phyloP scores from a whole-genome alignment of 352 stramenopile species.

The Phytophthora brassicae region DNA sequence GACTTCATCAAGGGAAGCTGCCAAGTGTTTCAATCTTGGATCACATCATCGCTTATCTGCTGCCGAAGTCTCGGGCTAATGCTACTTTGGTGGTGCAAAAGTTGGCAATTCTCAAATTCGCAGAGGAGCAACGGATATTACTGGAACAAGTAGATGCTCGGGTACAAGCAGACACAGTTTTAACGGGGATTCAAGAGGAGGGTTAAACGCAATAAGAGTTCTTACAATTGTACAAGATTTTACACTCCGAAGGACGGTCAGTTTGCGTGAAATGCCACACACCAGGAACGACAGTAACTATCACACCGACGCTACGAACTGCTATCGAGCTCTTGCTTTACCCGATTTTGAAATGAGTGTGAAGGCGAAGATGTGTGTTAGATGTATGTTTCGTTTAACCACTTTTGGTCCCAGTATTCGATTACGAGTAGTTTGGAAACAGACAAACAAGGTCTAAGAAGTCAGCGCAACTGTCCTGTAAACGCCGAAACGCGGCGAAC shows the following conservation, averaged over 20 bases:
- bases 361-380: no score
- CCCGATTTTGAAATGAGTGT: no score
- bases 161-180: conserved; percentile 13
- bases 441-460: no score
- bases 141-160: conserved; percentile 25
- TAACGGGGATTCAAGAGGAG: conserved; percentile 17
- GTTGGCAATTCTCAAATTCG: conserved; percentile 26
- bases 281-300: no score
- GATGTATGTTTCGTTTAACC: no score
- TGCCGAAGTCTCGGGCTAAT: conserved; percentile 40
- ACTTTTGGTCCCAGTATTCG: no score
- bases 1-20: conserved; percentile 52
- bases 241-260: no score
- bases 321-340: no score
- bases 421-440: no score
- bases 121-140: conserved; percentile 36
- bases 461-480: no score
- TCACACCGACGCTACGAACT: conserved; percentile 22
- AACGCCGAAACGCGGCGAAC: no score
- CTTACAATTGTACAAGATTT: not conserved
- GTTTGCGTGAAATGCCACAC: no score
- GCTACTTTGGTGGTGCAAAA: conserved; percentile 20
- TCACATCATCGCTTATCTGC: conserved; percentile 35
- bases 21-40: conserved; percentile 40
- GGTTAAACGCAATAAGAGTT: not conserved